Evolutionary conservation across 371 early-diverging fungal species (phyloP), one percentile per base, ranked within the genome.

Genomic region (Saksenaea oblongispora): DNA sequence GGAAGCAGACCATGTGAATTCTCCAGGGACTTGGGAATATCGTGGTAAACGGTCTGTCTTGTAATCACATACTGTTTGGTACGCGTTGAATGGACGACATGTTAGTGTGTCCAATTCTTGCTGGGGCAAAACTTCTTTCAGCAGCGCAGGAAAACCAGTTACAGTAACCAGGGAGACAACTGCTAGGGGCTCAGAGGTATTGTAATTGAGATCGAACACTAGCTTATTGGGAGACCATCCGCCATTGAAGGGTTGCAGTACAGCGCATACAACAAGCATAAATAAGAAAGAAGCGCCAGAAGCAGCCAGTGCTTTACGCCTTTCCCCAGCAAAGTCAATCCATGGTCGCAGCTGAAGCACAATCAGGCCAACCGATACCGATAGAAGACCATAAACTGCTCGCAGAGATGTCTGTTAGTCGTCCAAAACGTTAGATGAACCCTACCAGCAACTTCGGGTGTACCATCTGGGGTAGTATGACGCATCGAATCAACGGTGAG

Each of bases 381-480:
- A 34, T 53, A 72, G 10, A 37, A 72, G 65, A 58, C 65, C 62
- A 66, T 76, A 62, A 63, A 80, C 76, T 76, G 63, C 22, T 61
- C 57, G 9, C 63, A 65, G 14, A 64, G 61, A 26, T n/a, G n/a
- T 18, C n/a, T 22, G 11, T 47, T 47, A 22, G 22, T 0, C 2
- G 22, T 22, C 7, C 22, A 4, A 47, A 47, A 22, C 3, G 22
- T 18, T n/a, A 47, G 22, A 47, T 8, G 22, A 2, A 22, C 56
- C 68, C 59, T 75, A 81, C 84, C 77, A 28, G 80, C 79, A 63
- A 80, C 67, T 56, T 85, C 80, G 9, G 87, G 84, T 0, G 87
- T 83, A 22, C 87, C 87, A 58, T 87, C 87, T 9, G 78, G 84
- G 10, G 83, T 78, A 4, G 83, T 69, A 59, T 84, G 84, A 36